Base-by-base conservation (phyloP, 2,329 filamentous ascomycete species). In the Fusarium tjaetaba region DNA sequence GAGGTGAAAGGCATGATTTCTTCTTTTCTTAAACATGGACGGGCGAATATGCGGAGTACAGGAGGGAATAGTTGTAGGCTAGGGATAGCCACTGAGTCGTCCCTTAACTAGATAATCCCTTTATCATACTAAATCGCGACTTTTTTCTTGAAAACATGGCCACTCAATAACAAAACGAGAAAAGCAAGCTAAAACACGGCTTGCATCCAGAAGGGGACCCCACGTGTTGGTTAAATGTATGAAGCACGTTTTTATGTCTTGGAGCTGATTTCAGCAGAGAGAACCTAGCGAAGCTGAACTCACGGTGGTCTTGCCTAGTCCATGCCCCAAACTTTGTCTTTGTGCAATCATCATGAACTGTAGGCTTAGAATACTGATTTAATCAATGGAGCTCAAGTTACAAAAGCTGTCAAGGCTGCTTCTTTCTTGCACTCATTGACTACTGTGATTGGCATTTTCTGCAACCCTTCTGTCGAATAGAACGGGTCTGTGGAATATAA, bases 1-100 rank as follows among this genome's bases (percentile, higher is more conserved):
- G 55, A 52, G 34, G 62, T 68, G 51, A 36, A 43, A 55, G 65
- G 38, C 36, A 68, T 68, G 46, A 52, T 70, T 68, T 65, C 46
- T 49, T 58, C 55, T 28, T 41, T 60, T 74, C 42, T 55, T 41
- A 55, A 58, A 46, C 60, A 49, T 72, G 63, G 60, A 59, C 34
- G 28, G 60, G 60, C 69, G 61, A 73, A 61, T 60, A 61, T 67
- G 45, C 51, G 60, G 49, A 61, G 49, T 48, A 51, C 46, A 36
- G 48, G 53, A 45, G 42, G 39, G 30, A 38, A 46, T 30, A 22
- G 58, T 30, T 43, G 43, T 18, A 32, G 30, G 38, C 36, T 39
- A 38, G 51, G 55, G 42, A 45, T 16, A 45, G 28, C 28, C 26
- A 43, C 36, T 56, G 24, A 34, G n/a, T 43, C 36, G 57, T 63